Conservation (phyloP, 177 flowering plant genomes). For the Telopea speciosissima region DNA sequence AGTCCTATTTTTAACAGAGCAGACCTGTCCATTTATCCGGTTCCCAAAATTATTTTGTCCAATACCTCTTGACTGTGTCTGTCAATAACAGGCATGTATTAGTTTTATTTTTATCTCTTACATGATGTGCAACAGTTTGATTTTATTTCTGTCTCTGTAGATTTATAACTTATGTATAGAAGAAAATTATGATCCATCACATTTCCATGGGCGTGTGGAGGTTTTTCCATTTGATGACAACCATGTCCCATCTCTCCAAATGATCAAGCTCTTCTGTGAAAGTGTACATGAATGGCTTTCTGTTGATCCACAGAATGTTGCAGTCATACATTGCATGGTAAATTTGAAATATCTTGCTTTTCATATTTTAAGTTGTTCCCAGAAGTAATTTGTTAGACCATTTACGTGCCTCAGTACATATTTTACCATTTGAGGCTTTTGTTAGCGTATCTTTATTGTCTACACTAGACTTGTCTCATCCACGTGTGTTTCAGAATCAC, state of each 20-base stretch:
- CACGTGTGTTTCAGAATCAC: neutral
- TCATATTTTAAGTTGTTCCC: neutral
- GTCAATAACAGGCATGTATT: neutral
- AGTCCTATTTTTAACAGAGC: neutral
- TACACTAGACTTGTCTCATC: neutral
- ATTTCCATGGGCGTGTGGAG: slow-evolving; percentile 74
- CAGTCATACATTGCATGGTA: slow-evolving; percentile 88
- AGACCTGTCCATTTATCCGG: neutral
- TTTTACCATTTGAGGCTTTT: neutral
- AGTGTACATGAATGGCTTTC: slow-evolving; percentile 73
- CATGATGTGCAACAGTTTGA: slow-evolving; percentile 7
- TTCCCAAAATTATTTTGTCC: neutral
- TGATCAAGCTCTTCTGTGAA: slow-evolving; percentile 73
- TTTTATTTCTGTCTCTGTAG: slow-evolving; percentile 25
- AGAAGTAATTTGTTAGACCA: neutral
- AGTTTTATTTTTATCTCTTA: neutral
- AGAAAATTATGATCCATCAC: slow-evolving; percentile 57
- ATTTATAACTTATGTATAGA: slow-evolving; percentile 70
- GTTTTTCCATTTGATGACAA: slow-evolving; percentile 76
- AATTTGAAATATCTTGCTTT: neutral
- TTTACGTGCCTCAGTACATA: no score
- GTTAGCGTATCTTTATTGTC: neutral
- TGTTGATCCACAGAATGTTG: slow-evolving; percentile 53
- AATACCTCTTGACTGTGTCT: neutral
- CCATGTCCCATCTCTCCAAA: slow-evolving; percentile 63